A percentile compares a stretch with the other conserved stretches of the same genome.
Evolutionary conservation across 257 asterid species (phyloP).

Genomic region (Paulownia fortunei): DNA sequence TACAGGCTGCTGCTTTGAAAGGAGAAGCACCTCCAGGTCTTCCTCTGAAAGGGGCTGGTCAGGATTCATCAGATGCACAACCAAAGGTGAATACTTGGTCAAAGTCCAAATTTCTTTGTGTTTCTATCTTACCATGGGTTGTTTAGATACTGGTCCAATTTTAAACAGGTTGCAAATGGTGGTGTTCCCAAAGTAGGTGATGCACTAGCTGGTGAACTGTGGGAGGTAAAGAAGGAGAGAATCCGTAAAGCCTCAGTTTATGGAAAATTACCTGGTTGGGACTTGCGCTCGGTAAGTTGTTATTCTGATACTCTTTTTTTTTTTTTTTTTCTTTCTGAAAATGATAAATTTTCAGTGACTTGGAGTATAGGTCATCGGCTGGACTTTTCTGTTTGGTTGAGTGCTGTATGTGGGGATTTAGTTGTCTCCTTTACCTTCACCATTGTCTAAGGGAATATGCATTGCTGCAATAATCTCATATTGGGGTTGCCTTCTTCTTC

Average conservation of each 20-base stretch:
- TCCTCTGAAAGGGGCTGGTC: conserved; percentile 99
- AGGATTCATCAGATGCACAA: conserved; percentile 92
- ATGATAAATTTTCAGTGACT: not conserved
- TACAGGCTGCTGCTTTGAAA: conserved; percentile 98
- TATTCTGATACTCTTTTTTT: conserved; percentile 19
- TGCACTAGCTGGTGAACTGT: conserved; percentile 97
- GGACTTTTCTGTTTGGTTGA: conserved; percentile 13
- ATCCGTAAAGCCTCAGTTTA: conserved; percentile 80
- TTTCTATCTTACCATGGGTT: conserved; percentile 25
- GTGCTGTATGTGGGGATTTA: conserved; percentile 23
- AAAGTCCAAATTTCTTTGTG: conserved; percentile 22
- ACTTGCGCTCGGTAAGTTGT: conserved; percentile 93
- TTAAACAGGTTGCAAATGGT: conserved; percentile 77
- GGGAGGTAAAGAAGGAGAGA: conserved; percentile 97
- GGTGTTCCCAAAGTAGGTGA: conserved; percentile 81
- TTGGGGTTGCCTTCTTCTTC: conserved; percentile 7
- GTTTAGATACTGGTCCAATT: conserved; percentile 24
- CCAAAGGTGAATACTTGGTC: conserved; percentile 62
- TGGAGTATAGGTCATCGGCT: not conserved
- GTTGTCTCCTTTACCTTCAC: conserved; percentile 10
- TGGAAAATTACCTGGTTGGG: conserved; percentile 96
- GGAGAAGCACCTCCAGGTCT: conserved; percentile 99
- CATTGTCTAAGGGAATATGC: conserved; percentile 4
- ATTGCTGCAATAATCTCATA: not conserved
- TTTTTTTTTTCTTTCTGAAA: conserved; percentile 1